Evolutionary conservation across 2,329 filamentous ascomycete species (phyloP).

Genomic region (Tolypocladium endophyticum): DNA sequence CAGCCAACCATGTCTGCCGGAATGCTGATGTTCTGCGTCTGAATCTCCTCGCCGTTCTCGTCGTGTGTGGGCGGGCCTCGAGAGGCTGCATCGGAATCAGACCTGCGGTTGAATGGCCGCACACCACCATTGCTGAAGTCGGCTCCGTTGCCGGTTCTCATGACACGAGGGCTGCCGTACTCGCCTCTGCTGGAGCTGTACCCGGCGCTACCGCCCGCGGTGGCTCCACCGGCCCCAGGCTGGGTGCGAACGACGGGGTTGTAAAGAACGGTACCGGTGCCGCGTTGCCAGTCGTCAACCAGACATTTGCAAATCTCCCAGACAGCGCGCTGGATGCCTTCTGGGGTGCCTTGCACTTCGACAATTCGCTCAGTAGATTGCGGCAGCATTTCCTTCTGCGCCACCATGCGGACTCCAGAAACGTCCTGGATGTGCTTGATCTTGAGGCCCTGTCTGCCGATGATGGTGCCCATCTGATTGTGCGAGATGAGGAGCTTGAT

Average conservation of each 20-base stretch:
- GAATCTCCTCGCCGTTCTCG: slow-evolving; percentile 94
- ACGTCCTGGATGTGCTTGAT: slow-evolving; percentile 99
- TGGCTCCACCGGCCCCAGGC: slow-evolving; percentile 38
- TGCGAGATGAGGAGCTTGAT: slow-evolving; percentile 97
- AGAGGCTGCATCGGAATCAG: slow-evolving; percentile 68
- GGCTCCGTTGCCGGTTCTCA: slow-evolving; percentile 92
- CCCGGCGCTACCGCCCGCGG: slow-evolving; percentile 24
- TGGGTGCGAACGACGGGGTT: slow-evolving; percentile 90
- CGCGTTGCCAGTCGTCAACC: slow-evolving; percentile 94
- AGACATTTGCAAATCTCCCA: slow-evolving; percentile 99
- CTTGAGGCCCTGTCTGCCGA: slow-evolving; percentile 90
- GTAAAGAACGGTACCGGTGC: slow-evolving; percentile 93
- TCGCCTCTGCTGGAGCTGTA: slow-evolving; percentile 31
- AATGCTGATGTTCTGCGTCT: slow-evolving; percentile 99
- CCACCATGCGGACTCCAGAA: slow-evolving; percentile 96
- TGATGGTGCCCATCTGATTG: slow-evolving; percentile 99
- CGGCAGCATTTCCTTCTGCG: slow-evolving; percentile 98
- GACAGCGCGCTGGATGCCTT: slow-evolving; percentile 88
- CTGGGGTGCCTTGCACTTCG: slow-evolving; percentile 88
- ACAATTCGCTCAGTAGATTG: slow-evolving; percentile 98
- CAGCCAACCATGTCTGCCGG: slow-evolving; percentile 99
- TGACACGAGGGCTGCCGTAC: slow-evolving; percentile 60
- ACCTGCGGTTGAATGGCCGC: slow-evolving; percentile 65
- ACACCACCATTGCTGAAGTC: slow-evolving; percentile 79
- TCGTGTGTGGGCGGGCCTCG: slow-evolving; percentile 82